Conservation (phyloP, 495 filamentous ascomycete species). For the Annulohypoxylon stygium region DNA sequence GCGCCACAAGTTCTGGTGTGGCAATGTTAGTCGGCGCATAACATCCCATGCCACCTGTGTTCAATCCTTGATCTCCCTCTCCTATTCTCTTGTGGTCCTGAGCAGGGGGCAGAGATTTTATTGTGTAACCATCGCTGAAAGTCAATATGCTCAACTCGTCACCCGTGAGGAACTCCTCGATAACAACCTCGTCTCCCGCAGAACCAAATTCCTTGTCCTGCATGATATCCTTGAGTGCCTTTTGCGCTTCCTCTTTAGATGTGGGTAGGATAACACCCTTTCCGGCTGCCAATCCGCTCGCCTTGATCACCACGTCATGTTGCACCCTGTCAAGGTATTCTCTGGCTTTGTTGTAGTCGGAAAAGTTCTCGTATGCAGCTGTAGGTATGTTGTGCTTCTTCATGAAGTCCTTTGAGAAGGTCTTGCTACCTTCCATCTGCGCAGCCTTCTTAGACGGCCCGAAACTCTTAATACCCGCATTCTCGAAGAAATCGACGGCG, state of each 20-base stretch:
- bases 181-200: conserved; percentile 93
- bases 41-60: conserved; percentile 98
- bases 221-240: conserved; percentile 91
- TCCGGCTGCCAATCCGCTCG: conserved; percentile 85
- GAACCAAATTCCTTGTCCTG: conserved; percentile 84
- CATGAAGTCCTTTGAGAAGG: conserved; percentile 99
- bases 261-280: conserved; percentile 92
- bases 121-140: conserved; percentile 90
- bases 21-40: conserved; percentile 93
- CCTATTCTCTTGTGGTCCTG: conserved; percentile 97
- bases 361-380: conserved; percentile 89
- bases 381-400: conserved; percentile 89
- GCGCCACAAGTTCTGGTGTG: conserved; percentile 76
- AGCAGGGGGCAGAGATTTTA: conserved; percentile 86
- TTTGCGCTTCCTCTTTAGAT: conserved; percentile 82
- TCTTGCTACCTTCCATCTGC: conserved; percentile 94
- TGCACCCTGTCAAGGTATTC: conserved; percentile 79
- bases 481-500: conserved; percentile 84
- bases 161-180: conserved; percentile 93
- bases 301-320: conserved; percentile 90
- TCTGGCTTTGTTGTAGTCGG: conserved; percentile 79
- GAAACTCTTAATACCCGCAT: conserved; percentile 83
- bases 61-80: conserved; percentile 91
- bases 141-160: conserved; percentile 93
- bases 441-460: conserved; percentile 90